Base-by-base conservation (phyloP, 2,329 filamentous ascomycete genomes). In the Madurella fahalii region DNA sequence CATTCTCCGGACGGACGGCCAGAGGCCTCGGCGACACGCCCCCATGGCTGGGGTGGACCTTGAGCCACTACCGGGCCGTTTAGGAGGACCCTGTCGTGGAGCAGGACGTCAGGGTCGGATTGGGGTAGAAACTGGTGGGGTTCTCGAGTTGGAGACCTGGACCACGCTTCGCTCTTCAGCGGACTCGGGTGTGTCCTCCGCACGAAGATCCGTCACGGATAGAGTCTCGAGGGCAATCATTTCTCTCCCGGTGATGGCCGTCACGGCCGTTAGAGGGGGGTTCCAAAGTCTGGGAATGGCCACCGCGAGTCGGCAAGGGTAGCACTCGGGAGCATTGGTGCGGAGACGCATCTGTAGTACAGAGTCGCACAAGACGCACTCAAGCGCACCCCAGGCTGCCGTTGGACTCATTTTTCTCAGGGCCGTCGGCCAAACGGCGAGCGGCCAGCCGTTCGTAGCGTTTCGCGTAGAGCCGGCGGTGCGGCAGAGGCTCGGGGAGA, bases 281-380 rank as follows among this genome's bases (percentile, higher is more conserved):
- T 31, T 34, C 32, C 32, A 37, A 54, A 50, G 46, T 32, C 43
- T 40, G 52, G 52, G 32, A 18, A 40, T 20, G 30, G n/a, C 45
- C 9, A 47, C 46, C 31, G 37, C 40, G 17, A 46, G 39, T 50
- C 41, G 52, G 40, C 30, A 45, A 32, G 53, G 52, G 56, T 57
- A 57, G 53, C 54, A 62, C 34, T 57, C 55, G 59, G 58, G 42
- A 55, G 57, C 52, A 34, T 51, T 52, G 50, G 58, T 58, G 57
- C 57, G 54, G 56, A 59, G 57, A 57, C 47, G 45, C 34, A 47
- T 58, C 52, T 40, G 43, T 40, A 20, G 42, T 40, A 31, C 20
- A 51, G 32, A 49, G 37, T 42, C 5, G 47, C 39, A 50, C 47
- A 50, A 50, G n/a, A 31, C 11, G 40, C 17, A 40, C 49, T 44